Conservation (phyloP, 2,329 filamentous ascomycete genomes). For the Aspergillus brunneoviolaceus region DNA sequence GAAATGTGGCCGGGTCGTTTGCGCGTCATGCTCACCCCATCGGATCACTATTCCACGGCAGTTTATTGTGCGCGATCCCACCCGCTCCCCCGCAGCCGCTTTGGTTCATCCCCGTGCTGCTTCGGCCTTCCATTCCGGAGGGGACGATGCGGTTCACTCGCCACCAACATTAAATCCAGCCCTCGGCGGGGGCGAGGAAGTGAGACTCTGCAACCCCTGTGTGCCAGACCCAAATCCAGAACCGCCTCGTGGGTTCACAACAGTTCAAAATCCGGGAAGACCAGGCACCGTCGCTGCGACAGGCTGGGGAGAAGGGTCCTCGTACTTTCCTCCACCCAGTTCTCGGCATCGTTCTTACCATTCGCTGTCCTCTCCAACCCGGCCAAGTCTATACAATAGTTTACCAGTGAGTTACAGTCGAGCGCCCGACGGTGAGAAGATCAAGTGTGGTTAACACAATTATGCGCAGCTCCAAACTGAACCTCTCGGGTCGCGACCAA, state of each 20-base stretch:
- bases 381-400: constrained; percentile 10
- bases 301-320: constrained; percentile 5
- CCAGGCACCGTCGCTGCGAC: constrained; percentile 13
- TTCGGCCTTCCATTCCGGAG: constrained; percentile 50
- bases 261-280: constrained; percentile 23
- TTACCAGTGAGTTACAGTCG: constrained; percentile 15
- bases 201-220: constrained; percentile 70
- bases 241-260: constrained; percentile 46
- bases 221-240: constrained; percentile 67
- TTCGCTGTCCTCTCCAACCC: constrained; percentile 22
- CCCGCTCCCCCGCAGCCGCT: constrained; percentile 42
- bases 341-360: constrained; percentile 28
- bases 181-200: constrained; percentile 65
- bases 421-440: background rate
- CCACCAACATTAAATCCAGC: constrained; percentile 45
- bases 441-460: constrained; percentile 4
- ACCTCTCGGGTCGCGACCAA: constrained; percentile 16
- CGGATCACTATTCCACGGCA: constrained; percentile 91
- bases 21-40: constrained; percentile 85
- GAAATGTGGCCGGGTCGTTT: constrained; percentile 94
- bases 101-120: constrained; percentile 42
- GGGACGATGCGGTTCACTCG: constrained; percentile 32
- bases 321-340: constrained; percentile 12
- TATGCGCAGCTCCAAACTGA: constrained; percentile 14
- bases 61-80: constrained; percentile 73